phyloP scores from a whole-genome alignment of 2,329 filamentous ascomycete genomes.

The Helicocarpus griseus region DNA sequence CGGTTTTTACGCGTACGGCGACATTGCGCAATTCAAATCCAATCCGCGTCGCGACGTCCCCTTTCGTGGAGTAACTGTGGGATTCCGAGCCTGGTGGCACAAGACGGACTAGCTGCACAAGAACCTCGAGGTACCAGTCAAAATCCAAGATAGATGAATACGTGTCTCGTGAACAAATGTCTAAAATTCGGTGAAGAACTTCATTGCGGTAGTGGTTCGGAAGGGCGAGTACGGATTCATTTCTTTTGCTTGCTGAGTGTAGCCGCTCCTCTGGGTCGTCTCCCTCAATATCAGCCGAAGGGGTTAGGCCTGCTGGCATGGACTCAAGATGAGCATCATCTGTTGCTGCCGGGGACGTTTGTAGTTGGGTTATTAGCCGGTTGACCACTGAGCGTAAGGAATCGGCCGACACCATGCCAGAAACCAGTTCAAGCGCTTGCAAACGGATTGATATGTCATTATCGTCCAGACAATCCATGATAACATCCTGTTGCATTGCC shows the following conservation, averaged over 20 bases:
- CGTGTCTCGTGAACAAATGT: conserved; percentile 83
- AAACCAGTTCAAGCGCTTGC: conserved; percentile 81
- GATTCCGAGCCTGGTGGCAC: conserved; percentile 22
- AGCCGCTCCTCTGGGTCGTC: conserved; percentile 46
- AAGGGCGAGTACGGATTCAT: conserved; percentile 48
- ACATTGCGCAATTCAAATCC: conserved; percentile 82
- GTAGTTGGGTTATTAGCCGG: conserved; percentile 75
- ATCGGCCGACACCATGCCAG: conserved; percentile 85
- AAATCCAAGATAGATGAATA: conserved; percentile 83
- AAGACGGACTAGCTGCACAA: conserved; percentile 73
- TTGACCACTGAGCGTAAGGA: conserved; percentile 78
- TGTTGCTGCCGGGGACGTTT: conserved; percentile 52
- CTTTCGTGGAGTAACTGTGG: conserved; percentile 11
- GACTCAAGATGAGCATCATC: conserved; percentile 31
- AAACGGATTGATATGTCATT: conserved; percentile 91
- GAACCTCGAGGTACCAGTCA: conserved; percentile 91
- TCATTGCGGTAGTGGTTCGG: conserved; percentile 79
- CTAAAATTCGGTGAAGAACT: conserved; percentile 71
- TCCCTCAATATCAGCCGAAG: conserved; percentile 47
- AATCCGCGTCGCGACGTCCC: conserved; percentile 41
- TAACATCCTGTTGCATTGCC: conserved; percentile 87
- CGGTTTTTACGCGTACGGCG: conserved; percentile 78
- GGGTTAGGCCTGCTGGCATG: conserved; percentile 34
- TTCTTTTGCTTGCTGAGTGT: conserved; percentile 45
- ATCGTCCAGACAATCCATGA: conserved; percentile 92